phyloP scores from a whole-genome alignment of 2,329 filamentous ascomycete genomes.

The Nigrograna mackinnonii region DNA sequence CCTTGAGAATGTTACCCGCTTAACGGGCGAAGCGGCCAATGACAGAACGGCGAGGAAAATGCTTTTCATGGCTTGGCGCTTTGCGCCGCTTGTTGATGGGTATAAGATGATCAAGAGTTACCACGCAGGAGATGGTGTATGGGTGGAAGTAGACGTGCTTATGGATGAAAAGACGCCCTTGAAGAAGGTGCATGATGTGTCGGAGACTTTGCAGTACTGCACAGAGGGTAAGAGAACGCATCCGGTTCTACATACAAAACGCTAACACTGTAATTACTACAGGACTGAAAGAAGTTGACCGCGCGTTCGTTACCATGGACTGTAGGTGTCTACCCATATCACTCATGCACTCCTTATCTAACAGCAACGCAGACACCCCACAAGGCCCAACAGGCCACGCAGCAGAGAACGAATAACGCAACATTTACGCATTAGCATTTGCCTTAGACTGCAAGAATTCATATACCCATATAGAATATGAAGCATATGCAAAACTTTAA shows the following conservation, averaged over 20 bases:
- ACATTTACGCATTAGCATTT: not conserved
- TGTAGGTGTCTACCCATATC: constrained; percentile 37
- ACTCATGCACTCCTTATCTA: not conserved
- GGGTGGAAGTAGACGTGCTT: constrained; percentile 65
- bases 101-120: constrained; percentile 62
- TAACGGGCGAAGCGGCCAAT: constrained; percentile 62
- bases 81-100: constrained; percentile 56
- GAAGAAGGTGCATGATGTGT: constrained; percentile 60
- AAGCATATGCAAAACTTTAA: no score
- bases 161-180: constrained; percentile 58
- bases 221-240: constrained; percentile 50
- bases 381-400: constrained; percentile 48
- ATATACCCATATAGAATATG: no score
- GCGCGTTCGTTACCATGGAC: constrained; percentile 57
- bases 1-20: constrained; percentile 61
- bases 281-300: constrained; percentile 53
- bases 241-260: no score
- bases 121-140: constrained; percentile 65
- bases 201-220: constrained; percentile 67
- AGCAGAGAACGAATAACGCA: constrained; percentile 18
- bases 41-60: constrained; percentile 59
- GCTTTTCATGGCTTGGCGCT: constrained; percentile 63
- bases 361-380: constrained; percentile 30
- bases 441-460: not conserved
- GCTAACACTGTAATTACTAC: constrained; percentile 21